Evolutionary conservation across 2,329 filamentous ascomycete genomes (phyloP), one percentile per base, ranked within the genome.

Genomic region (Cladosporium sp.): DNA sequence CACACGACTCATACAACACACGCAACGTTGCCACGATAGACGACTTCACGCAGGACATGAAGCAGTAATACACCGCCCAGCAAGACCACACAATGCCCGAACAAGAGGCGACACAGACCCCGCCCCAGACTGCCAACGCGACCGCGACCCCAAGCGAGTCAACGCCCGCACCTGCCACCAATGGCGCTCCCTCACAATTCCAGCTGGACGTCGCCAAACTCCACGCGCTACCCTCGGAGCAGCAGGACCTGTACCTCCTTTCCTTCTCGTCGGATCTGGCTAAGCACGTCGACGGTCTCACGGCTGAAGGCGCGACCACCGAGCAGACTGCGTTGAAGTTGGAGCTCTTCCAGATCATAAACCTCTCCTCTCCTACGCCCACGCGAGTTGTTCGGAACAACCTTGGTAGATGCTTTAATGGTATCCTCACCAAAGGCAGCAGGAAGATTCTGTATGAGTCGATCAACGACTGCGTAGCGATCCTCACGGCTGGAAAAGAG

Each of bases 261-360:
- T 95, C 88, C 25, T 97, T 95, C 72, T 88, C 92, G 37, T 88
- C 92, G 28, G 85, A 88, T 61, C 82, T 99, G 58, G 88, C 86
- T 63, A 88, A 88, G 66, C 89, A 97, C 80, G 89, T 96, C 45
- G 81, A 86, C 56, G 79, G 79, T 15, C 83, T 97, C 49, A 84
- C 86, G 55, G 81, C 86, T 62, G 90, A 96, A 66, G 89, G 89
- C 70, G 89, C 92, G 65, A 93, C 90, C 20, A 84, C 89, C 12
- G 89, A 97, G 76, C 94, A 99, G 75, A 86, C 92, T 68, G 90
- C 90, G 72, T 82, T 99, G 67, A 97, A 97, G 76, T 92, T 90
- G 73, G 92, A 97, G 80, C 83, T 97, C 65, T 90, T 97, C 74
- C 91, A 96, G 76, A 88, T 99, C 72, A 84, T 99, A 73, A 92